A percentile compares a stretch with the other conserved stretches of the same genome.
phyloP scores from a whole-genome alignment of 2,329 filamentous ascomycete genomes.

The Cordyceps fumosorosea region DNA sequence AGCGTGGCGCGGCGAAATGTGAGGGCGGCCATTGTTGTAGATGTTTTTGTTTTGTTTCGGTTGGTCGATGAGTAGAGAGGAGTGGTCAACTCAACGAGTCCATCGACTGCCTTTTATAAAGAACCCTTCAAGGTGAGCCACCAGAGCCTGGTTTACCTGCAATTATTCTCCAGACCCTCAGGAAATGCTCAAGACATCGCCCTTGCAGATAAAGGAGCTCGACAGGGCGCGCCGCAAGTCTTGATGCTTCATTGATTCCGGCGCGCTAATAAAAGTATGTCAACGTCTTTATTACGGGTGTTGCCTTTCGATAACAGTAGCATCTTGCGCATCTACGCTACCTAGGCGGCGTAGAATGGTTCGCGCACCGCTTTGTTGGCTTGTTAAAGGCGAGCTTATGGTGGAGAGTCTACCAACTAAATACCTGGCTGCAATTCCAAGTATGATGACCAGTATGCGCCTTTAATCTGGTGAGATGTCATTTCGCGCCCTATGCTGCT shows the following conservation, averaged over 20 bases:
- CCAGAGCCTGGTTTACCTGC: too few species aligned
- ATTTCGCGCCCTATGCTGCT: neutral
- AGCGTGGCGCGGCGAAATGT: constrained; percentile 31
- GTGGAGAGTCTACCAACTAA: neutral
- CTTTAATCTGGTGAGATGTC: neutral
- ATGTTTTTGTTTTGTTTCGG: neutral
- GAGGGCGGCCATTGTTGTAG: constrained; percentile 17
- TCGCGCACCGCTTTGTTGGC: neutral
- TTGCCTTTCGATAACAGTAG: neutral
- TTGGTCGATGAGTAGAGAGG: too few species aligned
- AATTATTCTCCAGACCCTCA: too few species aligned
- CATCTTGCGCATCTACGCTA: neutral
- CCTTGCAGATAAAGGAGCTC: neutral
- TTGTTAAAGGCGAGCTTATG: neutral
- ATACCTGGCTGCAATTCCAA: too few species aligned
- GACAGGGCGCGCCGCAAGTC: neutral
- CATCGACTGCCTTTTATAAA: too few species aligned
- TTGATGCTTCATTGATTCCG: neutral
- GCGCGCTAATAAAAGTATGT: neutral
- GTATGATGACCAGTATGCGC: neutral
- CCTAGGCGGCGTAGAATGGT: neutral
- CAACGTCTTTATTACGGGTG: too few species aligned
- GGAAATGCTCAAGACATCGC: too few species aligned
- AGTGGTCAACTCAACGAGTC: too few species aligned
- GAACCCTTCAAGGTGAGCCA: too few species aligned